These are phyloP conservation scores for Saturnispora saitoi DNA, from an alignment of 805 yeast genomes.

Conservation along the genomic window DNA sequence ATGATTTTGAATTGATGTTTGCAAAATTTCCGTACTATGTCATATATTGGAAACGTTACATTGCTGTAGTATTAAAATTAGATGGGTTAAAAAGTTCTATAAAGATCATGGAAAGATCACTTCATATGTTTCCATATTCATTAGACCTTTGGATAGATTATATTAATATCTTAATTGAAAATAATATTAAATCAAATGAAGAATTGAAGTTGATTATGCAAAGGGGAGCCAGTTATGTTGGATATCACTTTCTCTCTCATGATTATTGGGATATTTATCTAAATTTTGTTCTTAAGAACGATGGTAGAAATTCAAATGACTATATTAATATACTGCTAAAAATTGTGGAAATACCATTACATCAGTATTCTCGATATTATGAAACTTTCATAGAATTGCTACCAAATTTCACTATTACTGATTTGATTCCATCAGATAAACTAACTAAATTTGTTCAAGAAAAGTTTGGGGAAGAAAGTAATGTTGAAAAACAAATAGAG, in stretches of 20 bases:
- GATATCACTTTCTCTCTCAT: slow-evolving; percentile 69
- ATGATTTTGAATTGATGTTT: slow-evolving; percentile 37
- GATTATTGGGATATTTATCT: slow-evolving; percentile 75
- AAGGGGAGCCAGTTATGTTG: slow-evolving; percentile 44
- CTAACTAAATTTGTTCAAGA: slow-evolving; percentile 24
- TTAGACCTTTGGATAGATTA: slow-evolving; percentile 67
- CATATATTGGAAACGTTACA: slow-evolving; percentile 58
- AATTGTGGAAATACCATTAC: slow-evolving; percentile 57
- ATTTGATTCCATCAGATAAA: slow-evolving; percentile 24
- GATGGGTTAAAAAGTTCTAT: slow-evolving; percentile 47
- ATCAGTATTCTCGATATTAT: slow-evolving; percentile 77
- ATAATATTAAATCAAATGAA: slow-evolving; percentile 26
- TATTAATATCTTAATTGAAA: slow-evolving; percentile 41
- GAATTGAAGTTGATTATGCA: slow-evolving; percentile 37
- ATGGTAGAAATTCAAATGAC: slow-evolving; percentile 30
- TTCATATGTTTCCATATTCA: slow-evolving; percentile 45
- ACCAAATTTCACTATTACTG: slow-evolving; percentile 28
- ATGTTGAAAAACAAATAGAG: slow-evolving; percentile 8
- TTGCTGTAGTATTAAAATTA: slow-evolving; percentile 45
- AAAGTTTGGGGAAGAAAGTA: neutral
- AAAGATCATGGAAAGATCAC: slow-evolving; percentile 34
- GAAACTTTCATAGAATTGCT: slow-evolving; percentile 36
- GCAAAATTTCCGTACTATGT: slow-evolving; percentile 47
- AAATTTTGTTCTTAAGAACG: slow-evolving; percentile 42
- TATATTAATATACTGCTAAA: slow-evolving; percentile 35